phyloP scores from a whole-genome alignment of 2,329 filamentous ascomycete species.

The Fusarium keratoplasticum region DNA sequence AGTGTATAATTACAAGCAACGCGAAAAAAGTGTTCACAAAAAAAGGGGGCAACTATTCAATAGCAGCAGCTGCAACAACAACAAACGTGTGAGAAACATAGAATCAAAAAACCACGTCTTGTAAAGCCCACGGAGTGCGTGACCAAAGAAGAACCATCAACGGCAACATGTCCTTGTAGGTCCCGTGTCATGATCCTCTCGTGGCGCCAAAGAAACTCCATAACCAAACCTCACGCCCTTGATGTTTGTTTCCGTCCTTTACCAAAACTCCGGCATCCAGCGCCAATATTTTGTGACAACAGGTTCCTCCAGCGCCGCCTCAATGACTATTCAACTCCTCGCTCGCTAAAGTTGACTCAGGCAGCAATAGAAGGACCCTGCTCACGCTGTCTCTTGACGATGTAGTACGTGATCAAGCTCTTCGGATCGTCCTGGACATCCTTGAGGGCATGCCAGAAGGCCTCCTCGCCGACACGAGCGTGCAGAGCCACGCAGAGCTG shows the following conservation, averaged over 20 bases:
- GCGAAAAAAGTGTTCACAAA: constrained; percentile 3
- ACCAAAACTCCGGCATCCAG: constrained; percentile 41
- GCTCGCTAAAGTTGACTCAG: neutral
- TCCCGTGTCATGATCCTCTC: constrained; percentile 1
- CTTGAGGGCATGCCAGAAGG: constrained; percentile 76
- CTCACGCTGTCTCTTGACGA: constrained; percentile 77
- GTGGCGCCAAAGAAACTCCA: constrained; percentile 17
- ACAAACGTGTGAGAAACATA: constrained; percentile 11
- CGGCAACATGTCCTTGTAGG: neutral
- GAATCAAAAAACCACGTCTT: constrained; percentile 20
- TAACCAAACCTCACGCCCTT: neutral
- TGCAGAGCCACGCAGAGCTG: constrained; percentile 82
- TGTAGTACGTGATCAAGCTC: constrained; percentile 84
- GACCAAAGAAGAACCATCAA: constrained; percentile 11
- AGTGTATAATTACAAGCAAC: constrained; percentile 22
- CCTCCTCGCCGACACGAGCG: constrained; percentile 66
- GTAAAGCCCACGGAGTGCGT: constrained; percentile 14
- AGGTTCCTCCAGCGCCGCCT: constrained; percentile 8
- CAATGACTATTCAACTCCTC: neutral
- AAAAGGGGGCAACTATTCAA: constrained; percentile 28
- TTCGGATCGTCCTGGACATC: constrained; percentile 77
- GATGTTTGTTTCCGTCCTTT: neutral
- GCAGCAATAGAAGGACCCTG: constrained; percentile 35
- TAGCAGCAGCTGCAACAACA: constrained; percentile 24
- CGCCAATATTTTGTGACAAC: constrained; percentile 20